A percentile compares a stretch with the other conserved stretches of the same genome.
phyloP scores from a whole-genome alignment of 768 basidiomycete genomes.

The Tricholoma saponaceum region DNA sequence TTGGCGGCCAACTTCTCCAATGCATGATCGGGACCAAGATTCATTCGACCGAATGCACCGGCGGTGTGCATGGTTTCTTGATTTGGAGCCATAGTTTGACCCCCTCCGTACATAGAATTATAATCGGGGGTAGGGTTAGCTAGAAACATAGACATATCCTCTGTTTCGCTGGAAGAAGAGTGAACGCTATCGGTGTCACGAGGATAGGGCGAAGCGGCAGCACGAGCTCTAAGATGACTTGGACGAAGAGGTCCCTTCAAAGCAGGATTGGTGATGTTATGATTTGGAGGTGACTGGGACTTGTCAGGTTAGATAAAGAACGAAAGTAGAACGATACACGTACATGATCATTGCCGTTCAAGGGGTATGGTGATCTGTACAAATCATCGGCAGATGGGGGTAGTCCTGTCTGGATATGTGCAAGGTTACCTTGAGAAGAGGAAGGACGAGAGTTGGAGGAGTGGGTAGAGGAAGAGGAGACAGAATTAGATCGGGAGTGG shows the following conservation, averaged over 20 bases:
- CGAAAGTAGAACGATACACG: constrained; percentile 16
- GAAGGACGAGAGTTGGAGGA: constrained; percentile 73
- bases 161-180: constrained; percentile 86
- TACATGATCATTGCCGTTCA: constrained; percentile 43
- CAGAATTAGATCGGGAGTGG: constrained; percentile 76
- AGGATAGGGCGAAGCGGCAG: constrained; percentile 80
- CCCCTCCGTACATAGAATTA: constrained; percentile 56
- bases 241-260: constrained; percentile 76
- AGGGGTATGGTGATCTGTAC: constrained; percentile 63
- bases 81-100: constrained; percentile 41
- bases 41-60: constrained; percentile 76
- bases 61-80: constrained; percentile 60
- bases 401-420: constrained; percentile 37
- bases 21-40: constrained; percentile 69
- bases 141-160: constrained; percentile 80
- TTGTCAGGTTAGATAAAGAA: constrained; percentile 17
- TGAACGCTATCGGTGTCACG: constrained; percentile 84
- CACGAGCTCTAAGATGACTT: constrained; percentile 75
- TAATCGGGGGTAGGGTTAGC: constrained; percentile 55
- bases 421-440: constrained; percentile 60
- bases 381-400: constrained; percentile 61
- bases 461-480: constrained; percentile 72
- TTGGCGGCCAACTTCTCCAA: constrained; percentile 86
- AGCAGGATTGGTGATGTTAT: constrained; percentile 69
- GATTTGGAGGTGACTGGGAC: constrained; percentile 71